A percentile compares a stretch with the other conserved stretches of the same genome.
Evolutionary conservation across 2,329 filamentous ascomycete genomes (phyloP).

Genomic region (Diaporthe vexans): DNA sequence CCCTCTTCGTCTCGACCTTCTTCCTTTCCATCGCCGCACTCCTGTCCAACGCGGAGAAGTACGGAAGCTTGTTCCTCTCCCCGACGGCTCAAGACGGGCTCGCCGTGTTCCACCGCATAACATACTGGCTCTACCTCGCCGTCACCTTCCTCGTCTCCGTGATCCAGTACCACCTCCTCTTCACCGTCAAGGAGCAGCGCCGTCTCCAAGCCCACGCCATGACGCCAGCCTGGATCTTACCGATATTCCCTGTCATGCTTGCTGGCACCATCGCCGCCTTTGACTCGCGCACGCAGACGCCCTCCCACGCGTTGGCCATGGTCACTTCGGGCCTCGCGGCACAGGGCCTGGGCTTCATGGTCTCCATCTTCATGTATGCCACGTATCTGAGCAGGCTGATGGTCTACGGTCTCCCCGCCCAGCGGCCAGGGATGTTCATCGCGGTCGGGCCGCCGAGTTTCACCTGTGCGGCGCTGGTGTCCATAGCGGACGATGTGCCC

Average conservation of each 20-base stretch:
- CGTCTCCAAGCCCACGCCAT: slow-evolving; percentile 62
- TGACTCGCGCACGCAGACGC: slow-evolving; percentile 63
- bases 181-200: slow-evolving; percentile 61
- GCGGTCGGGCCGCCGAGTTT: slow-evolving; percentile 71
- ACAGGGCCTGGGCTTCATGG: slow-evolving; percentile 72
- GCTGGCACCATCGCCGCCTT: slow-evolving; percentile 70
- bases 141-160: slow-evolving; percentile 67
- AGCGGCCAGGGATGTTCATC: slow-evolving; percentile 74
- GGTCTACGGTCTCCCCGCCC: slow-evolving; percentile 67
- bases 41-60: slow-evolving; percentile 64
- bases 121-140: slow-evolving; percentile 74
- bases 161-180: slow-evolving; percentile 70
- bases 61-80: slow-evolving; percentile 60
- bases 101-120: slow-evolving; percentile 63
- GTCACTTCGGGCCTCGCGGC: slow-evolving; percentile 70
- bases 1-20: slow-evolving; percentile 72
- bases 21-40: slow-evolving; percentile 74
- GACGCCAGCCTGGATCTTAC: slow-evolving; percentile 74
- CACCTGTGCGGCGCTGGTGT: slow-evolving; percentile 55
- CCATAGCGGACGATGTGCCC: slow-evolving; percentile 50
- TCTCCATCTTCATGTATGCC: slow-evolving; percentile 71
- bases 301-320: slow-evolving; percentile 64
- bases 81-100: slow-evolving; percentile 62
- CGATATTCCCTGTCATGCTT: slow-evolving; percentile 75
- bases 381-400: slow-evolving; percentile 72